phyloP scores from a whole-genome alignment of 2,329 filamentous ascomycete genomes.

The Fusarium haematococcum region DNA sequence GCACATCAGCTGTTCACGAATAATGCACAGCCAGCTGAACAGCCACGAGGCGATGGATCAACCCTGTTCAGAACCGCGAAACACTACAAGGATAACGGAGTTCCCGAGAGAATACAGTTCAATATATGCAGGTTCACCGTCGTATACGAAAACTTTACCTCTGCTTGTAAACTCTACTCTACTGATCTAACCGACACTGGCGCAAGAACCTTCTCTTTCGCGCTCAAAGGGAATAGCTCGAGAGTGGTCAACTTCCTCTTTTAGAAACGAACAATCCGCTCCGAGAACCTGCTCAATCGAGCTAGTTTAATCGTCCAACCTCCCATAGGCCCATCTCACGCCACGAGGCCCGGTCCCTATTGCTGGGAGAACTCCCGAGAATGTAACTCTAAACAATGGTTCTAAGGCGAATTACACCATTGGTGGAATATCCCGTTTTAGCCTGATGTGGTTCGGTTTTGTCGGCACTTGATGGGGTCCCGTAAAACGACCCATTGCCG shows the following conservation, averaged over 20 bases:
- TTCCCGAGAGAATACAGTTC: neutral
- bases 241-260: neutral
- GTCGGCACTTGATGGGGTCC: constrained; percentile 26
- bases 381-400: neutral
- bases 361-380: constrained; percentile 25
- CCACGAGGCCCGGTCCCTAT: constrained; percentile 14
- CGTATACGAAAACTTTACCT: neutral
- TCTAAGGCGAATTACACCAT: neutral
- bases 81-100: neutral
- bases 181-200: neutral
- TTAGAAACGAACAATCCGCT: neutral
- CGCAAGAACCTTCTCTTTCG: neutral
- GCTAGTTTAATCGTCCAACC: neutral
- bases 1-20: neutral
- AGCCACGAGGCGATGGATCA: neutral
- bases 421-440: constrained; percentile 17
- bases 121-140: neutral
- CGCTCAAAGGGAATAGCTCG: neutral
- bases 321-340: constrained; percentile 3
- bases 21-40: neutral
- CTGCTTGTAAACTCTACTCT: neutral
- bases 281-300: neutral
- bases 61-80: neutral
- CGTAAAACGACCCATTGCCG: constrained; percentile 8
- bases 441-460: constrained; percentile 13